Percentiles rank a stretch among this genome's conserved stretches.
These are phyloP conservation scores for Xylaria sp. DNA, from an alignment of 495 filamentous ascomycete genomes.

Conservation along the genomic window DNA sequence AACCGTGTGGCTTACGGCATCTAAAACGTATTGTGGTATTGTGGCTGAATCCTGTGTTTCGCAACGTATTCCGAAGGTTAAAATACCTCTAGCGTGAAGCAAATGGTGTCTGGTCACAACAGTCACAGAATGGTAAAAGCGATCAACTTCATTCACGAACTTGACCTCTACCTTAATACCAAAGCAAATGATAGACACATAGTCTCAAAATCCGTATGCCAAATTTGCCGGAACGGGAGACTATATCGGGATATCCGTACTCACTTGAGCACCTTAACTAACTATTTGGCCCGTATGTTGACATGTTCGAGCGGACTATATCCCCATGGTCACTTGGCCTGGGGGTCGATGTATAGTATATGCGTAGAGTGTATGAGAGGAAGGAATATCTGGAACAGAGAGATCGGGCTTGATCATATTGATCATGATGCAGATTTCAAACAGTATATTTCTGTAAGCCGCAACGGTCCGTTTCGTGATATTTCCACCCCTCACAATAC, in stretches of 20 bases:
- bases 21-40: not conserved
- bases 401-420: conserved; percentile 33
- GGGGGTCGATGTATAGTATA: conserved; percentile 43
- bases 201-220: conserved; percentile 29
- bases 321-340: conserved; percentile 38
- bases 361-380: conserved; percentile 27
- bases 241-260: conserved; percentile 35
- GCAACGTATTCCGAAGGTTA: not conserved
- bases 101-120: not conserved
- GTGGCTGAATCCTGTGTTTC: not conserved
- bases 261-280: conserved; percentile 19
- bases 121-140: conserved; percentile 27
- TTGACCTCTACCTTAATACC: conserved; percentile 34
- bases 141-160: conserved; percentile 38
- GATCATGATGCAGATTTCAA: conserved; percentile 35
- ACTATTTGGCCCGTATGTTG: conserved; percentile 24
- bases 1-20: not conserved
- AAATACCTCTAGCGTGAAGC: too few relatives aligned
- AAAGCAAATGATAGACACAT: conserved; percentile 27
- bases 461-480: conserved; percentile 31
- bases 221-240: conserved; percentile 31
- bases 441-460: conserved; percentile 32
- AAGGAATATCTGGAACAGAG: conserved; percentile 17
- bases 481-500: conserved; percentile 38
- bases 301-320: conserved; percentile 35